Conservation (phyloP, 108 stramenopile genomes). For the Conticribra guillardii region DNA sequence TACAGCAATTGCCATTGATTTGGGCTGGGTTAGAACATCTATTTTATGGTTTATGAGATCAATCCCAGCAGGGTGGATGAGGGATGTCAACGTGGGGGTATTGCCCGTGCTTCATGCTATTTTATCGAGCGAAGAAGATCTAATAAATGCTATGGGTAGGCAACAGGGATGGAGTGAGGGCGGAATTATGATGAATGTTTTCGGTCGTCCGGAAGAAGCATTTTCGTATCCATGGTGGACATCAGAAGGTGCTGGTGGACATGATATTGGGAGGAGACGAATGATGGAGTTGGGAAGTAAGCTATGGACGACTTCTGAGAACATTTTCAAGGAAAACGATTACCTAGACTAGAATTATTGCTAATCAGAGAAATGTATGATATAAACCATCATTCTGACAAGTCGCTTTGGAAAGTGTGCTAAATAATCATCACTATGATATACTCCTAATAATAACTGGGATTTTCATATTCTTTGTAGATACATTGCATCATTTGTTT, state of each 20-base stretch:
- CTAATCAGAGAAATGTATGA: neutral
- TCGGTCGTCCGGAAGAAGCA: slow-evolving; percentile 33
- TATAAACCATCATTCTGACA: neutral
- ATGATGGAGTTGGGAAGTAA: slow-evolving; percentile 30
- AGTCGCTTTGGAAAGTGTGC: too few relatives aligned
- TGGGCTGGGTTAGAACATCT: slow-evolving; percentile 46
- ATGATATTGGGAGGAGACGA: slow-evolving; percentile 21
- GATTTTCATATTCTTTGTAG: too few relatives aligned
- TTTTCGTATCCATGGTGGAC: slow-evolving; percentile 37
- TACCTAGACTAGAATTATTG: neutral
- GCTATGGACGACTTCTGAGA: slow-evolving; percentile 33
- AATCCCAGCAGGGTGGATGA: slow-evolving; percentile 44
- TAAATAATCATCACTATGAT: too few relatives aligned
- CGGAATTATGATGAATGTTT: slow-evolving; percentile 33
- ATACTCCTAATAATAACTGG: too few relatives aligned
- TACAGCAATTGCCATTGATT: slow-evolving; percentile 41
- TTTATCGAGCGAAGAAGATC: slow-evolving; percentile 29
- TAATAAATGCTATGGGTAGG: slow-evolving; percentile 14
- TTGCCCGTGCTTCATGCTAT: slow-evolving; percentile 39
- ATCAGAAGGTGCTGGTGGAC: neutral
- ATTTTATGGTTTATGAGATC: slow-evolving; percentile 37
- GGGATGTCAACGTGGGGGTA: slow-evolving; percentile 24
- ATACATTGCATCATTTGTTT: too few relatives aligned
- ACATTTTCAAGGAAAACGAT: neutral
- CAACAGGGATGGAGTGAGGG: slow-evolving; percentile 31